Base-by-base conservation (phyloP, 257 asterid species). In the Galeopsis tetrahit region DNA sequence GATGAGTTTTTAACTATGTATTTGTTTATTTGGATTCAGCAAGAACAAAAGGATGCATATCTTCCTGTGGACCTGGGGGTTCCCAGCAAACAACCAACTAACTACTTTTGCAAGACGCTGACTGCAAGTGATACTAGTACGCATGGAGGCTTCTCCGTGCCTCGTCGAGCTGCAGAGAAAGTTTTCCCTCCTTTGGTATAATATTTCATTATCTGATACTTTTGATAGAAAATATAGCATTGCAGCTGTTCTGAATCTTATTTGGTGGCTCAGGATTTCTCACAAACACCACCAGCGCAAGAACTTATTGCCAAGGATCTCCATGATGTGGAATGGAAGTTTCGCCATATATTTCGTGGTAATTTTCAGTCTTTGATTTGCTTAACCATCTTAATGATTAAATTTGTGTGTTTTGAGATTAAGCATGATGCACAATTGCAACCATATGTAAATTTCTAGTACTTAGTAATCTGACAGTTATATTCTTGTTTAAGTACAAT, bases 161-260 rank as follows among this genome's bases (percentile, higher is more conserved):
- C 98, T 73, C 90, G 98, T 28, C 96, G 98, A 72, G 97, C 98
- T 76, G 98, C 98, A 4, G 98, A 93, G 83, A 93, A 90, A 93
- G 98, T 93, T 75, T 93, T 93, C 65, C 98, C 98, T 2, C 98
- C 96, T 49, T 68, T 93, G 97, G 98, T 93, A 79, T 70, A 13
- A 63, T 56, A 21, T 42, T 42, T 69, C 35, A 7, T 1, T 5
- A 3, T 55, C 34, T 3, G 2, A 55, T 55, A 55, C 21, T 17
- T 17, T 28, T 55, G 35, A 21, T 55, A 21, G 61, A 55, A 17
- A 28, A 6, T 4, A 52, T 7, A 17, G 61, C 56, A n/a, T 17
- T 55, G 34, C 13, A 17, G 61, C 2, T 55, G 33, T 55, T 55
- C 61, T 21, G 61, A 55, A 21, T 6, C 13, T 55, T 21, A 17